Evolutionary conservation across 73 alveolate genomes (phyloP).

Genomic region (Diophrys appendiculata): DNA sequence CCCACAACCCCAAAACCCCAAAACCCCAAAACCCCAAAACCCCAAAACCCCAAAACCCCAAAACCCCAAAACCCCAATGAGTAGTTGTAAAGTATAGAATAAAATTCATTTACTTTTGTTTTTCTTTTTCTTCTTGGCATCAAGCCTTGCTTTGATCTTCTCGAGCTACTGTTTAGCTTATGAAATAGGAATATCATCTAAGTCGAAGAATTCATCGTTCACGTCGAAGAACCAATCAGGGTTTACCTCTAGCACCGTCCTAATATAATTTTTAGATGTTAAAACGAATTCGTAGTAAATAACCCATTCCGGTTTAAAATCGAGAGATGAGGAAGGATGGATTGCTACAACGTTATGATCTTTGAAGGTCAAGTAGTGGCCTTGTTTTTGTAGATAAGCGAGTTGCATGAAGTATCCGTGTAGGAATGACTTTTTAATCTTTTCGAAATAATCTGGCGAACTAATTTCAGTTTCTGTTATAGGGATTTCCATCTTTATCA

Average conservation of each 20-base stretch:
- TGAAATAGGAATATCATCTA: slow-evolving; percentile 29
- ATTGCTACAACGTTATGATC: slow-evolving; percentile 96
- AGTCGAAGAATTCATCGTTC: slow-evolving; percentile 92
- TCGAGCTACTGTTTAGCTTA: slow-evolving; percentile 50
- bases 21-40: no score
- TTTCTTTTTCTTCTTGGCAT: background rate
- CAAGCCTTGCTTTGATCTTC: slow-evolving; percentile 16
- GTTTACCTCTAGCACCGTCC: slow-evolving; percentile 92
- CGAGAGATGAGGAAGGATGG: slow-evolving; percentile 97
- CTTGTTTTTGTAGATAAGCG: slow-evolving; percentile 95
- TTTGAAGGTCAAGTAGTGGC: slow-evolving; percentile 95
- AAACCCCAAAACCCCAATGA: no score
- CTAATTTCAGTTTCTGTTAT: slow-evolving; percentile 27
- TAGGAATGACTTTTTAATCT: slow-evolving; percentile 80
- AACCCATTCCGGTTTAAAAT: slow-evolving; percentile 98
- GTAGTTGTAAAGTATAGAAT: no score
- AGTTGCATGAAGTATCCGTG: slow-evolving; percentile 93
- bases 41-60: no score
- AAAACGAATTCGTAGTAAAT: slow-evolving; percentile 97
- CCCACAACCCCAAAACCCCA: slow-evolving; percentile 26
- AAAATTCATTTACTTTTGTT: no score
- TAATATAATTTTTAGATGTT: slow-evolving; percentile 96
- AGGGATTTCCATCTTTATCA: slow-evolving; percentile 13
- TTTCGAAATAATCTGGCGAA: slow-evolving; percentile 57
- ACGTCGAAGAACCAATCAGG: slow-evolving; percentile 97